Evolutionary conservation across 2,329 filamentous ascomycete species (phyloP), one percentile per base, ranked within the genome.

Genomic region (Uncinocarpus reesii): DNA sequence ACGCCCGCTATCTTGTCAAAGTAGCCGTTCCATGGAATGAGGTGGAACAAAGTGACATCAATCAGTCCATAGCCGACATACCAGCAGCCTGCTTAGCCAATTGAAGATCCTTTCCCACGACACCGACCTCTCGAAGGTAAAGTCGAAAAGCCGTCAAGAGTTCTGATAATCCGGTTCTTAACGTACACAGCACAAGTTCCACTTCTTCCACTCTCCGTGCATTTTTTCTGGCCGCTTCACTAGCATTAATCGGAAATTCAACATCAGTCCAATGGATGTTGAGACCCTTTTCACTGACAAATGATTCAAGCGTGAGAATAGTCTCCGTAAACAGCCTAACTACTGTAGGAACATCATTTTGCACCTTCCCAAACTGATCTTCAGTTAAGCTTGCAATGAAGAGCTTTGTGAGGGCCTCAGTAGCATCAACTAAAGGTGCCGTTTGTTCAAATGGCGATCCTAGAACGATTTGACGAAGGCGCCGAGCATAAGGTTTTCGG

Each of bases 301-400:
- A 87, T 1, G 62, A 67, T 58, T 94, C 83, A 2, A 95, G 69
- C 55, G 79, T 79, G 47, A 71, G 74, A 48, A 88, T 80, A 0
- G 84, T 80, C 37, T 63, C 61, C 0, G 86, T 89, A 52, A 93
- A 78, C 1, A 80, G 78, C 40, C 83, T 78, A 43, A 95, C 78
- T 49, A 94, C 81, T 42, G 68, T 69, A 1, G 84, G 79, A 1
- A 96, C 80, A 54, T 92, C 85, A 36, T 80, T 75, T 55, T 93
- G 83, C n/a, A 93, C 90, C 56, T 86, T 84, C 11, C 90, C 90
- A 60, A 81, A 92, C 40, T 76, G 76, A 62, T 96, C 90, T 64
- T 96, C 89, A 2, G 72, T 71, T 47, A 95, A 67, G 64, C 84
- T 90, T 53, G 77, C 77, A 3, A 86, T 76, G 0, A 85, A 77